Percentiles rank a stretch among this genome's conserved stretches.
Conservation (phyloP, 352 stramenopile species). For the Thalassiosira mediterranea region DNA sequence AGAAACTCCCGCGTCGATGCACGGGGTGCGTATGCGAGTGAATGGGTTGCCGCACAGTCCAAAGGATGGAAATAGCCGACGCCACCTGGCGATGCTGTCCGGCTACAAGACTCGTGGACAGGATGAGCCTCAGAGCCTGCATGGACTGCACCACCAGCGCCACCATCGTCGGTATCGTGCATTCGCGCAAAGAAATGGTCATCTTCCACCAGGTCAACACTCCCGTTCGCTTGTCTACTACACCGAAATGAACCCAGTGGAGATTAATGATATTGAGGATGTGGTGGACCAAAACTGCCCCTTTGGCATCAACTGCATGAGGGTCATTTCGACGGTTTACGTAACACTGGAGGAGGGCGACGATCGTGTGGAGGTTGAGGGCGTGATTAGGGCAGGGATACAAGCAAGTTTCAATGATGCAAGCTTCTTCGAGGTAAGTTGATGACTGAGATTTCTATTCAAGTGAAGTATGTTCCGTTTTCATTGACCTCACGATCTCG, state of each 20-base stretch:
- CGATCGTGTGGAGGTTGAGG: slow-evolving; percentile 9
- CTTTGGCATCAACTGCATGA: slow-evolving; percentile 41
- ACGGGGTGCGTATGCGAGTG: slow-evolving; percentile 11
- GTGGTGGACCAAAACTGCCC: slow-evolving; percentile 40
- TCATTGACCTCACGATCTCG: too few relatives aligned
- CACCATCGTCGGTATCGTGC: not conserved
- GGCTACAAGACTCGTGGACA: too few relatives aligned
- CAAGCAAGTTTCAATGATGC: slow-evolving; percentile 30
- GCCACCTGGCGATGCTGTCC: too few relatives aligned
- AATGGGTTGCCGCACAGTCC: slow-evolving; percentile 4
- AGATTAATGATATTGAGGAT: slow-evolving; percentile 45
- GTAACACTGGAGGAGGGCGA: slow-evolving; percentile 44
- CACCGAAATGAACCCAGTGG: slow-evolving; percentile 17
- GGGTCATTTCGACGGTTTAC: slow-evolving; percentile 24
- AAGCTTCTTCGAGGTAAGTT: slow-evolving; percentile 43
- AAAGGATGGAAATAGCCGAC: not conserved
- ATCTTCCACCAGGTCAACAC: not conserved
- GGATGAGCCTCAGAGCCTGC: slow-evolving; percentile 9
- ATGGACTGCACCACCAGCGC: not conserved
- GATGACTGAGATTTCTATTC: too few relatives aligned
- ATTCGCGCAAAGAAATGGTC: too few relatives aligned
- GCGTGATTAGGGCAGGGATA: slow-evolving; percentile 28
- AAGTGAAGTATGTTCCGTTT: too few relatives aligned
- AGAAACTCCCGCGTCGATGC: not conserved
- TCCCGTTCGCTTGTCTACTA: slow-evolving; percentile 33